Evolutionary conservation across 1,284 basidiomycete genomes (phyloP).

Genomic region (Ceratobasidium sp.): DNA sequence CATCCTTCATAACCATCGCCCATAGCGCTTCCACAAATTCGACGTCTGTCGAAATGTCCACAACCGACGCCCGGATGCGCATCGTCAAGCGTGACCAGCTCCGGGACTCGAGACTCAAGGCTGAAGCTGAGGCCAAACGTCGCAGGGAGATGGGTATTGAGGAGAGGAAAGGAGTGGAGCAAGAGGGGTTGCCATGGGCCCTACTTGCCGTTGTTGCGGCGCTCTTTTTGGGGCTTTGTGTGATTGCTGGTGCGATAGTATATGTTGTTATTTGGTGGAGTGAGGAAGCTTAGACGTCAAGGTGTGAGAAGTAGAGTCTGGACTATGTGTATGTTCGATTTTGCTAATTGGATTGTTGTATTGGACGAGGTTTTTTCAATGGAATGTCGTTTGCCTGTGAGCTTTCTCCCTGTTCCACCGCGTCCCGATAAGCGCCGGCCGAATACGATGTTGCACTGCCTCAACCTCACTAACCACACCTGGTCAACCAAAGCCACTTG

Average conservation of each 20-base stretch:
- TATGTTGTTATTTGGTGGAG: conserved; percentile 13
- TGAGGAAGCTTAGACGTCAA: not conserved
- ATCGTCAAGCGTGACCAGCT: conserved; percentile 56
- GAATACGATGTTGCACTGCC: too few species aligned
- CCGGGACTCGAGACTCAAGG: conserved; percentile 55
- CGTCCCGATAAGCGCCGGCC: too few species aligned
- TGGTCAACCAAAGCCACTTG: too few species aligned
- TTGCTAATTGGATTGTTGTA: conserved; percentile 5
- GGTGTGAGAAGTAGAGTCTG: not conserved
- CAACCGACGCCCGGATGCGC: conserved; percentile 63
- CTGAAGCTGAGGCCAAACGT: conserved; percentile 57
- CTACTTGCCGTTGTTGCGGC: conserved; percentile 54
- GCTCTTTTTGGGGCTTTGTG: conserved; percentile 54
- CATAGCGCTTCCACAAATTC: conserved; percentile 50
- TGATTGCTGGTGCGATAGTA: conserved; percentile 27
- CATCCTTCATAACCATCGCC: conserved; percentile 73
- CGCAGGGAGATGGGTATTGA: conserved; percentile 39
- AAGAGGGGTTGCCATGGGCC: conserved; percentile 52
- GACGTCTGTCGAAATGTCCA: conserved; percentile 55
- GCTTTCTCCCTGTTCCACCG: too few species aligned
- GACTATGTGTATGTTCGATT: conserved; percentile 1
- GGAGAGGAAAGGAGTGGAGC: conserved; percentile 31
- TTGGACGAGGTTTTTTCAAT: not conserved
- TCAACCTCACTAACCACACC: too few species aligned
- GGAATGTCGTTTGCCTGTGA: too few species aligned